A percentile compares a stretch with the other conserved stretches of the same genome.
phyloP scores from a whole-genome alignment of 75 land plant genomes.

The Selaginella tamariscina region DNA sequence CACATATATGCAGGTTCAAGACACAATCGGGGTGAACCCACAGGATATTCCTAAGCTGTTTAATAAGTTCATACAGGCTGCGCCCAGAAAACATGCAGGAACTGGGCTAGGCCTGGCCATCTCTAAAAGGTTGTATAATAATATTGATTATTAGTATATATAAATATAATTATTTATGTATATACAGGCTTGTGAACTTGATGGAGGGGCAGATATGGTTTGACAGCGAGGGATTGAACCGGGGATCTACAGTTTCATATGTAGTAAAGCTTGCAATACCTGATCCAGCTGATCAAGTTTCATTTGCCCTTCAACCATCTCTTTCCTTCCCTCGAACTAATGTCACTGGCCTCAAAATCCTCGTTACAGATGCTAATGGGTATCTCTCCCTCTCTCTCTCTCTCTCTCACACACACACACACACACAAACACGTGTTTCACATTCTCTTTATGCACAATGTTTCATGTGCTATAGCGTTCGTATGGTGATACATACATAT shows the following conservation, averaged over 20 bases:
- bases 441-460: no score
- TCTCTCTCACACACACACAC: no score
- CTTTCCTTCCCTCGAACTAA: constrained; percentile 7
- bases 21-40: constrained; percentile 62
- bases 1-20: constrained; percentile 45
- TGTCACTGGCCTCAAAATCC: constrained; percentile 39
- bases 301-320: neutral
- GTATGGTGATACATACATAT: no score
- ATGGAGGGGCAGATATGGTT: constrained; percentile 96
- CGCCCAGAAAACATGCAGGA: constrained; percentile 35
- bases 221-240: constrained; percentile 75
- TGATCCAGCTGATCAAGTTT: constrained; percentile 8
- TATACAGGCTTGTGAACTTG: constrained; percentile 67
- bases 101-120: constrained; percentile 91
- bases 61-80: constrained; percentile 55
- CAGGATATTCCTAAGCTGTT: constrained; percentile 74
- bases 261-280: constrained; percentile 56
- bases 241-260: constrained; percentile 53
- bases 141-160: constrained; percentile 4
- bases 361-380: constrained; percentile 44
- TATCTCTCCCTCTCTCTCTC: no score
- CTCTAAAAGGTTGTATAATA: constrained; percentile 48
- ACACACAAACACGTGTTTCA: no score
- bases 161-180: neutral
- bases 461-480: no score